Conservation (phyloP, 805 yeast genomes). For the Candida anglica region DNA sequence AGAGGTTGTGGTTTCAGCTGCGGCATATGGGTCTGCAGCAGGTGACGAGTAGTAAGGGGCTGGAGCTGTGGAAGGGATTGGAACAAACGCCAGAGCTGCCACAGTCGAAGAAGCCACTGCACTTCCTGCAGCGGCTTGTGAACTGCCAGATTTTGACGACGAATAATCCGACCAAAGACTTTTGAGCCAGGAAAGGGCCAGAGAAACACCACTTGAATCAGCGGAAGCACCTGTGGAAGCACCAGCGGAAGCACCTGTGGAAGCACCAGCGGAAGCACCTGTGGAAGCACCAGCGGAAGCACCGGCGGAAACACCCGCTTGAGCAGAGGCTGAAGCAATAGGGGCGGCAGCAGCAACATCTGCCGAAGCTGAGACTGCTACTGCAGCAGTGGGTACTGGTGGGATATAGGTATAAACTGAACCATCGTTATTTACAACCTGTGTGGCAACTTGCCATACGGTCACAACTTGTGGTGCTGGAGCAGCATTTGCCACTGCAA, state of each 20-base stretch:
- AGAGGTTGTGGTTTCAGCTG: conserved; percentile 6
- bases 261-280: no score
- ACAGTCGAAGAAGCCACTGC: not conserved
- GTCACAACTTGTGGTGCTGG: conserved; percentile 25
- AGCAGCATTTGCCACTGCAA: conserved; percentile 9
- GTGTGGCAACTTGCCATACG: conserved; percentile 15
- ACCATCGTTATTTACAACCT: conserved; percentile 9
- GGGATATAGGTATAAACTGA: conserved; percentile 5
- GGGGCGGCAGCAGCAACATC: conserved; percentile 8
- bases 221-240: no score
- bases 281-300: no score
- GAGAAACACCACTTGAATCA: no score
- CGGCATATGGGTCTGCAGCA: conserved; percentile 7
- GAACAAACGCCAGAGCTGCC: no score
- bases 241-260: no score
- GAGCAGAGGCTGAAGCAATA: conserved; percentile 4
- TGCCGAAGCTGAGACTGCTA: conserved; percentile 7
- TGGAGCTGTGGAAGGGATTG: no score
- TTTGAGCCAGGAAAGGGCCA: conserved; percentile 1
- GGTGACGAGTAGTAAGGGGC: no score
- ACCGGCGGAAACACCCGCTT: conserved; percentile 5
- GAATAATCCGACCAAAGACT: not conserved
- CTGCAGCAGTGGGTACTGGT: conserved; percentile 6
- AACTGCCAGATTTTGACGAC: no score
- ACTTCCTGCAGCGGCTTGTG: no score